These are phyloP conservation scores for Cardamine resedifolia DNA, from an alignment of 345 rosid genomes.

Conservation along the genomic window DNA sequence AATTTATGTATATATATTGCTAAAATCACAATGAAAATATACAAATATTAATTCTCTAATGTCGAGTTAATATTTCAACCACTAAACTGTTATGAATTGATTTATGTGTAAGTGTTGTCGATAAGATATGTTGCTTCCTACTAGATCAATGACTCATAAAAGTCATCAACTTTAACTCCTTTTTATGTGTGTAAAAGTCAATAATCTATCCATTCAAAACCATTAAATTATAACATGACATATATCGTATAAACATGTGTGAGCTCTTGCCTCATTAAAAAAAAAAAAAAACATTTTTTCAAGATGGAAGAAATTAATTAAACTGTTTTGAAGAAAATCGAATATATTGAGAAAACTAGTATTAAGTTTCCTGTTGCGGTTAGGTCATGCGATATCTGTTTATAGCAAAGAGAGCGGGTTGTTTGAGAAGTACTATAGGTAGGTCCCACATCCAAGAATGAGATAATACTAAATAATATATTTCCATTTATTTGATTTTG, in stretches of 20 bases:
- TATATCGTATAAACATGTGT: too few relatives aligned
- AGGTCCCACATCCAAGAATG: constrained; percentile 16
- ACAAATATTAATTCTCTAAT: too few relatives aligned
- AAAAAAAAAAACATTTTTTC: background rate
- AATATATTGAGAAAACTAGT: background rate
- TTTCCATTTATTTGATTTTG: background rate
- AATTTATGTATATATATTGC: too few relatives aligned
- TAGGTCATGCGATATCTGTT: constrained; percentile 20
- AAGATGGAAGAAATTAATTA: background rate
- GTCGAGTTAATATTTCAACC: too few relatives aligned
- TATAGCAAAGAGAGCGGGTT: constrained; percentile 11
- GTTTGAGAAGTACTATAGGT: background rate
- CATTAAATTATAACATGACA: too few relatives aligned
- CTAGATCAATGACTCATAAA: background rate
- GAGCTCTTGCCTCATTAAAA: too few relatives aligned
- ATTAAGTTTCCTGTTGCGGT: constrained; percentile 1
- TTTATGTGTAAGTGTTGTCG: too few relatives aligned
- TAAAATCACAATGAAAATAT: too few relatives aligned
- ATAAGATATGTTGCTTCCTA: too few relatives aligned
- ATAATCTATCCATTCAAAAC: background rate
- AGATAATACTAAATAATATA: background rate
- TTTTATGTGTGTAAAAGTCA: background rate
- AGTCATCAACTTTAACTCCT: background rate
- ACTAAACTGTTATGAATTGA: background rate
- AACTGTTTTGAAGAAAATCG: background rate